Evolutionary conservation across 495 filamentous ascomycete genomes (phyloP), one percentile per base, ranked within the genome.

Genomic region (Hypomontagnella submonticulosa): DNA sequence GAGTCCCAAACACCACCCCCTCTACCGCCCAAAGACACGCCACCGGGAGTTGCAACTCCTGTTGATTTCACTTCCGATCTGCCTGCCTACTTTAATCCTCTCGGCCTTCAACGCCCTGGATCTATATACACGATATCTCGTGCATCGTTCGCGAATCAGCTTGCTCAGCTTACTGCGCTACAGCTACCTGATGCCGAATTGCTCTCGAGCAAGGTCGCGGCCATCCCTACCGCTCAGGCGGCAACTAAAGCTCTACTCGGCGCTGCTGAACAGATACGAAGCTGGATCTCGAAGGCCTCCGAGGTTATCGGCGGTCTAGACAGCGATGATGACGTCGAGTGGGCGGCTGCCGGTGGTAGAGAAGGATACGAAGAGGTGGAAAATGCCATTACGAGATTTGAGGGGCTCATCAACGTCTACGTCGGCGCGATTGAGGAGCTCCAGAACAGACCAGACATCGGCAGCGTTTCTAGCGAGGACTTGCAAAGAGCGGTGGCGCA

Each of bases 301-400:
- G 91, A 95, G 58, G 92, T 97, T 8, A 84, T 99, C 20, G 85
- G 80, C 54, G 91, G 92, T 0, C 77, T 98, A 18, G 91, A 97
- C 73, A 89, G 92, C 11, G 93, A 97, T 62, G 95, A 99, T 76
- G 94, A 99, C 68, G 91, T 97, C 16, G 93, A 97, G 71, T 99
- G 95, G 95, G 93, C 95, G 11, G 94, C 94, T 11, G 93, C 92
- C 11, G 95, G 90, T 47, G 93, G 93, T 3, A 85, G 92, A 62
- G 93, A 97, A 71, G 93, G 92, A 7, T 81, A 97, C 41, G 92
- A 89, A 32, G 92, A 93, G 44, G 91, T 97, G 1, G 94, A 98
- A 69, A 87, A 84, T 63, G 93, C 92, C 15, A 92, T 99, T 54
- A 82, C 81, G 9, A 84, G 89, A 38, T 98, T 97, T 72, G 93